Conservation (phyloP, 371 early-diverging fungal genomes). For the Circinella umbellata region DNA sequence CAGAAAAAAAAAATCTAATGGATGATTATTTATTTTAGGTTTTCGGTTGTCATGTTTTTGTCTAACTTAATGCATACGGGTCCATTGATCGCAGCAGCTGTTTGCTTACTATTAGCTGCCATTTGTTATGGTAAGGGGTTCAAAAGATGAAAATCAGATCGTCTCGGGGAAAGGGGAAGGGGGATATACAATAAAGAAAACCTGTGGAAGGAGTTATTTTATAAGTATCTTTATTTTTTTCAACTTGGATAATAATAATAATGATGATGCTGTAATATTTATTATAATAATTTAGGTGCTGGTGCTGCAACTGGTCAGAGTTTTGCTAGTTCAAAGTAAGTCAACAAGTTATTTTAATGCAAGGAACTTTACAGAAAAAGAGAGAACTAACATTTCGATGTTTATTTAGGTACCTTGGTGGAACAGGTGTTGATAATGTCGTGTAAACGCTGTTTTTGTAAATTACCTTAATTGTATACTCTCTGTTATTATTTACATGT, state of each 20-base stretch:
- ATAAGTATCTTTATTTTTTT: neutral
- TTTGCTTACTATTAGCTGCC: conserved; percentile 23
- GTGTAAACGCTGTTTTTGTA: conserved; percentile 12
- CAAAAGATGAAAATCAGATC: too few relatives aligned
- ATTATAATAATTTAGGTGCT: conserved; percentile 16
- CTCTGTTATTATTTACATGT: neutral
- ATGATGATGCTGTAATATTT: too few relatives aligned
- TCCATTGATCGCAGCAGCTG: conserved; percentile 28
- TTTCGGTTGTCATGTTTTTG: conserved; percentile 29
- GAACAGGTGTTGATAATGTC: conserved; percentile 30
- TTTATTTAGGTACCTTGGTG: conserved; percentile 20
- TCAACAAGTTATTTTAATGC: neutral
- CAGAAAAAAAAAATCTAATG: neutral
- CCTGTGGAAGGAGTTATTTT: too few relatives aligned
- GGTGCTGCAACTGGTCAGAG: conserved; percentile 25
- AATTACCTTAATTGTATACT: too few relatives aligned
- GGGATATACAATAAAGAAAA: too few relatives aligned
- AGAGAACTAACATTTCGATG: neutral
- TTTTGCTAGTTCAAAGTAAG: conserved; percentile 29
- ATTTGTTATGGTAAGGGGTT: conserved; percentile 25
- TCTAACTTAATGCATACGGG: conserved; percentile 26
- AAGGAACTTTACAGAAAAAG: neutral
- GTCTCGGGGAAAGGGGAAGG: neutral
- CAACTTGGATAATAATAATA: too few relatives aligned
- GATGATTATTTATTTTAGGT: conserved; percentile 7